Conservation (phyloP, 306 rosid species). For the Castanea crenata region DNA sequence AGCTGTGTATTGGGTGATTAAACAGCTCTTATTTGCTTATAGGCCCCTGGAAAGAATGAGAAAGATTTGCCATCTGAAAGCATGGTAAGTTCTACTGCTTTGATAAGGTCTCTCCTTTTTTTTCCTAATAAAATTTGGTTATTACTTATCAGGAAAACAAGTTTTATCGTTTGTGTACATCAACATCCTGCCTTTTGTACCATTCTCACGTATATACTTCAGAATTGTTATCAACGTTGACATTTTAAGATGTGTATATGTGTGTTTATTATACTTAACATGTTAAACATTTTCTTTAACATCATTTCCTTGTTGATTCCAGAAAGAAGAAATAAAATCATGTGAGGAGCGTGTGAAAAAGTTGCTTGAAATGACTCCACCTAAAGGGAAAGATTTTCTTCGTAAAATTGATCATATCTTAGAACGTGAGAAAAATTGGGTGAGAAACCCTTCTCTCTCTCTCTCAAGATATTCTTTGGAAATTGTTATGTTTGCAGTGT, state of each 20-base stretch:
- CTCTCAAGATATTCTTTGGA: neutral
- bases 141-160: neutral
- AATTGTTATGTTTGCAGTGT: slow-evolving; percentile 2
- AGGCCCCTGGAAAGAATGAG: slow-evolving; percentile 94
- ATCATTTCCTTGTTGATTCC: slow-evolving; percentile 22
- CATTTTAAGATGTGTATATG: neutral
- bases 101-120: neutral
- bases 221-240: neutral
- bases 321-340: slow-evolving; percentile 89
- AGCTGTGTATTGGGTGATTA: slow-evolving; percentile 20
- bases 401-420: slow-evolving; percentile 81
- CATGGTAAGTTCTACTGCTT: slow-evolving; percentile 59
- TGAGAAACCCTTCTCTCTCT: slow-evolving; percentile 32
- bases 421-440: slow-evolving; percentile 98
- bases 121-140: neutral
- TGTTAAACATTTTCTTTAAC: neutral
- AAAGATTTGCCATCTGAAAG: slow-evolving; percentile 87
- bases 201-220: neutral
- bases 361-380: slow-evolving; percentile 86
- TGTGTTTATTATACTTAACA: neutral
- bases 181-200: neutral
- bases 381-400: slow-evolving; percentile 79
- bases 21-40: slow-evolving; percentile 28
- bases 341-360: slow-evolving; percentile 83
- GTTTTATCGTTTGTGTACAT: neutral